A percentile compares a stretch with the other conserved stretches of the same genome.
Conservation (phyloP, 495 filamentous ascomycete species). For the Penicillium simplicissimum region DNA sequence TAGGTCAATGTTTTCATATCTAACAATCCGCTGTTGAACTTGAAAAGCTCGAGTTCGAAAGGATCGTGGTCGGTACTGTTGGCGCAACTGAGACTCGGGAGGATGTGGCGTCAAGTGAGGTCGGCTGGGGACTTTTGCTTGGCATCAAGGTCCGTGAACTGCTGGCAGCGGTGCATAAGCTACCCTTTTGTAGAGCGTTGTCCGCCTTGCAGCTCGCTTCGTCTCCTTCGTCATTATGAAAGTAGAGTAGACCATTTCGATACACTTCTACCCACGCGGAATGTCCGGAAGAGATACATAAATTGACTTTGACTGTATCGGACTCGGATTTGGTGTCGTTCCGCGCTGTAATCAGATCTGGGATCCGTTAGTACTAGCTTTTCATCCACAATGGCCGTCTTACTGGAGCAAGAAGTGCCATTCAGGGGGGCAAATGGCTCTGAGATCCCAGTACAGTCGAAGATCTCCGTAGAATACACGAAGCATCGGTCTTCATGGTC, state of each 20-base stretch:
- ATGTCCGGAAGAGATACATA: neutral
- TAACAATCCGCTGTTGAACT: too few relatives aligned
- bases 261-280: neutral
- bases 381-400: neutral
- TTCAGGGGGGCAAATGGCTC: neutral
- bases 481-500: neutral
- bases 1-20: too few relatives aligned
- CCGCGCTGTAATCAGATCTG: neutral
- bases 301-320: neutral
- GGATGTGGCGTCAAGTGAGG: too few relatives aligned
- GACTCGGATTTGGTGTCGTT: neutral
- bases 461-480: neutral
- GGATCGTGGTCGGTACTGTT: too few relatives aligned
- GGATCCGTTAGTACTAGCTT: neutral
- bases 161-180: neutral
- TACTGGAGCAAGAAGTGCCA: neutral
- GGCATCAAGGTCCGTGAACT: too few relatives aligned
- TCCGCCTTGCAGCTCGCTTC: neutral
- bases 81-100: too few relatives aligned
- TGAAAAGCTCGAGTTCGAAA: too few relatives aligned
- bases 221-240: neutral
- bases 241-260: neutral
- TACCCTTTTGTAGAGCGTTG: neutral
- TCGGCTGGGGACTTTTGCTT: too few relatives aligned
- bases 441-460: neutral